These are phyloP conservation scores for Trichoderma pleuroti DNA, from an alignment of 2,329 filamentous ascomycete species.

Conservation along the genomic window DNA sequence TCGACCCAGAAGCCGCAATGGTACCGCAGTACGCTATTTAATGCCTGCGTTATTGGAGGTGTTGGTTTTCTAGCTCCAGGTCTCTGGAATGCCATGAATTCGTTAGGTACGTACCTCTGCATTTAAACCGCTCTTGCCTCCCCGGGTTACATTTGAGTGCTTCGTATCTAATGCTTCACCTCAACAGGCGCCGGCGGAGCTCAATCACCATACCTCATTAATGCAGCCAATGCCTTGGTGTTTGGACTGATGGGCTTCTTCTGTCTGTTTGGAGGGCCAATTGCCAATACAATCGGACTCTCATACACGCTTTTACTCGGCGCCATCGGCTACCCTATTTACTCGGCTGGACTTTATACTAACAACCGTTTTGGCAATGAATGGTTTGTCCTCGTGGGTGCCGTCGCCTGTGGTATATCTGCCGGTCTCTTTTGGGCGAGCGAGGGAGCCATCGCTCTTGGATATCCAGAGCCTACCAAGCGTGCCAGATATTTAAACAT, in stretches of 20 bases:
- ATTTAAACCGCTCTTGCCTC: not conserved
- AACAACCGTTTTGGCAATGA: constrained; percentile 50
- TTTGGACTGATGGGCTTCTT: constrained; percentile 45
- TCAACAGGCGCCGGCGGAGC: constrained; percentile 50
- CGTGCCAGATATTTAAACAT: constrained; percentile 39
- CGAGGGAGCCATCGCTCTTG: constrained; percentile 48
- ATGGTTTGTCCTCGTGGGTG: constrained; percentile 50
- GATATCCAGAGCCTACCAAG: constrained; percentile 46
- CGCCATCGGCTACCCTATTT: constrained; percentile 46
- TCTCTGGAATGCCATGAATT: constrained; percentile 55
- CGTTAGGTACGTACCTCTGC: not conserved
- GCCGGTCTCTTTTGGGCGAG: constrained; percentile 50
- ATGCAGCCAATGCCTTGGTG: constrained; percentile 49
- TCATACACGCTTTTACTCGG: constrained; percentile 44
- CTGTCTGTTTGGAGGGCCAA: constrained; percentile 46
- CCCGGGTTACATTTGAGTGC: not conserved
- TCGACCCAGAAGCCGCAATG: constrained; percentile 30
- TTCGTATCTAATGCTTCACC: not conserved
- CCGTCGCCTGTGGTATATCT: constrained; percentile 45
- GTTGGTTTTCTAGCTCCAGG: constrained; percentile 51
- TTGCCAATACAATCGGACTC: constrained; percentile 48
- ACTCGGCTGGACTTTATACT: constrained; percentile 45
- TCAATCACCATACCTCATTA: constrained; percentile 32
- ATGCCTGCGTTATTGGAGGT: constrained; percentile 50
- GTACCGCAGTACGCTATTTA: constrained; percentile 52